phyloP scores from a whole-genome alignment of 1,284 basidiomycete genomes.

The Mycosarcoma maydis region DNA sequence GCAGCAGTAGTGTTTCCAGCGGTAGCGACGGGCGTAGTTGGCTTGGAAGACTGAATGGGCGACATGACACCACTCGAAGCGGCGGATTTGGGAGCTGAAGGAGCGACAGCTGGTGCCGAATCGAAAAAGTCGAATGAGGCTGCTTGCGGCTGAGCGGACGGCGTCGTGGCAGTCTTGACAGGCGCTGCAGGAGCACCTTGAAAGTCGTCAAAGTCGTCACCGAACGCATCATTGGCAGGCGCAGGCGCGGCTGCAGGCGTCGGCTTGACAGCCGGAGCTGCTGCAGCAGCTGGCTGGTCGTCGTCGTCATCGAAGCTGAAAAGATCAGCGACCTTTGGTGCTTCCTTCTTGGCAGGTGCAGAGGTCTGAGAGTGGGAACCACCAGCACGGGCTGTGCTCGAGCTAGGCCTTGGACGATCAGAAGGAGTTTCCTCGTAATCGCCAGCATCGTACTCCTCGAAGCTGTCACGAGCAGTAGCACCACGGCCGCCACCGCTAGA shows the following conservation, averaged over 20 bases:
- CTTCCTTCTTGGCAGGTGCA: slow-evolving; percentile 50
- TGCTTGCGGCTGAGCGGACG: slow-evolving; percentile 62
- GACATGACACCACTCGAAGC: slow-evolving; percentile 21
- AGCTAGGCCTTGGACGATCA: slow-evolving; percentile 15
- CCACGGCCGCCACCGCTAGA: slow-evolving; percentile 72
- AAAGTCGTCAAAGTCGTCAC: slow-evolving; percentile 62
- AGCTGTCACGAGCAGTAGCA: slow-evolving; percentile 69
- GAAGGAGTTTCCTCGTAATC: slow-evolving; percentile 78
- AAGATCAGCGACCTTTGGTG: slow-evolving; percentile 72
- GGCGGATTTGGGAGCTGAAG: slow-evolving; percentile 12
- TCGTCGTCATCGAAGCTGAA: slow-evolving; percentile 81
- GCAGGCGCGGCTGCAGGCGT: slow-evolving; percentile 7
- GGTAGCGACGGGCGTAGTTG: slow-evolving; percentile 30
- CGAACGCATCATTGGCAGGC: slow-evolving; percentile 41
- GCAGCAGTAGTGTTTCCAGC: slow-evolving; percentile 4
- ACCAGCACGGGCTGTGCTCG: slow-evolving; percentile 23
- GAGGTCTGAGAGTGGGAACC: slow-evolving; percentile 14
- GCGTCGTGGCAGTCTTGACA: slow-evolving; percentile 74
- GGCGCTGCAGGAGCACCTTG: slow-evolving; percentile 35
- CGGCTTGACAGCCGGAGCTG: slow-evolving; percentile 44
- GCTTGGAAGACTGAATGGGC: slow-evolving; percentile 12
- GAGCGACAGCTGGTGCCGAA: slow-evolving; percentile 35
- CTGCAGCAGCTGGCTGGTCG: slow-evolving; percentile 68
- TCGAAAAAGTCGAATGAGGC: slow-evolving; percentile 71
- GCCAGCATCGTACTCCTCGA: slow-evolving; percentile 96